Base-by-base conservation (phyloP, 345 rosid species). In the Firmiana major region DNA sequence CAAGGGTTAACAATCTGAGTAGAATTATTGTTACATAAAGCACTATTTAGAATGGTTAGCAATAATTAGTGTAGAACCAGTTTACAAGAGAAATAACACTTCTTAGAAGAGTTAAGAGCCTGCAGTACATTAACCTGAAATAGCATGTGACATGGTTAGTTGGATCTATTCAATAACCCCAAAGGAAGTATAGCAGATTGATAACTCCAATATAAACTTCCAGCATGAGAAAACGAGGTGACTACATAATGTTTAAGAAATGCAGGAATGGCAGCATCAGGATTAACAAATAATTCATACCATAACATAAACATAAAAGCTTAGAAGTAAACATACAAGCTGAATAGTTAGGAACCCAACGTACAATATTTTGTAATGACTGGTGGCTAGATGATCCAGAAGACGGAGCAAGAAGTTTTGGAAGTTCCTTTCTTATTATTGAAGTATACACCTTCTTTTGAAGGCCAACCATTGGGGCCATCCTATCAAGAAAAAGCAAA, bases 391-490 rank as follows among this genome's bases (percentile, higher is more conserved):
- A 79, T 53, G 87, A 80, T 77, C 90, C 85, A 78, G 93, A 86
- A 71, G 97, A 87, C 66, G 90, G 75, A 9, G 92, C 91, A 21
- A 91, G 90, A 75, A 92, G 97, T 83, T 88, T 89, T 22, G 92
- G 85, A 76, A 94, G 97, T 86, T 94, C 97, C 86, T 94, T 94
- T 82, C 94, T 94, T 89, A 91, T 77, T 72, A 94, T 87, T 74
- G 98, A 94, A 45, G 79, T 66, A 86, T 92, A 92, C 55, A 94
- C 85, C 83, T 87, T 88, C 91, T 88, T 90, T 77, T 92, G 98
- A 75, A 92, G 79, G 80, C 84, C 86, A 71, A 89, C 93, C 64
- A 92, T 77, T 9, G 97, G 98, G 84, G 86, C 87, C 93, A 90
- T 90, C 89, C 97, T 92, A 81, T 75, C 54, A 83, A 79, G 67